phyloP scores from a whole-genome alignment of 2,329 filamentous ascomycete species.

The Neocatenulostroma microsporum region DNA sequence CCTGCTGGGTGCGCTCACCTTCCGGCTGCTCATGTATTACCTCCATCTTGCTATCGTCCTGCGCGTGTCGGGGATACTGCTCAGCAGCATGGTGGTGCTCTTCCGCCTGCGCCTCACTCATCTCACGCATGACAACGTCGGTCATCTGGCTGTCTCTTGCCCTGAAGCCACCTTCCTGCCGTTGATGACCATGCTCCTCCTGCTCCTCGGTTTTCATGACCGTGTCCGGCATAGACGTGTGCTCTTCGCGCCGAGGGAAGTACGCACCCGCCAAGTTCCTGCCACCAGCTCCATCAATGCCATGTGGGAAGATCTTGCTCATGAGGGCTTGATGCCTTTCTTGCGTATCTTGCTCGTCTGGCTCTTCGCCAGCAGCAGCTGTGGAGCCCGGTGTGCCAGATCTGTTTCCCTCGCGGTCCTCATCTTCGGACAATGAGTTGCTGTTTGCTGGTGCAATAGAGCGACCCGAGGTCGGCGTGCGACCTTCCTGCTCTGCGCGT shows the following conservation, averaged over 20 bases:
- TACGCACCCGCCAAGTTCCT: slow-evolving; percentile 16
- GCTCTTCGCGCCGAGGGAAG: slow-evolving; percentile 15
- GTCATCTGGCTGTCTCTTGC: slow-evolving; percentile 1
- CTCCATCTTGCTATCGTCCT: background rate
- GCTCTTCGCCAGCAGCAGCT: slow-evolving; percentile 13
- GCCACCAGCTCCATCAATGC: slow-evolving; percentile 10
- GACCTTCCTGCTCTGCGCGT: slow-evolving; percentile 24
- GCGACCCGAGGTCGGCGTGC: slow-evolving; percentile 12
- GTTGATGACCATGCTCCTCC: slow-evolving; percentile 3
- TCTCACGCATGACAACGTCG: slow-evolving; percentile 1
- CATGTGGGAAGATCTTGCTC: slow-evolving; percentile 24
- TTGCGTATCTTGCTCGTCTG: slow-evolving; percentile 15
- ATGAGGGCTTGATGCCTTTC: slow-evolving; percentile 25
- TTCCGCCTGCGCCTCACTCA: slow-evolving; percentile 1
- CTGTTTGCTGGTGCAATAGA: slow-evolving; percentile 10
- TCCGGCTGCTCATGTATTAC: background rate
- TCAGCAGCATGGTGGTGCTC: background rate
- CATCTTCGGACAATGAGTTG: slow-evolving; percentile 13
- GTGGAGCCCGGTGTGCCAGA: slow-evolving; percentile 16
- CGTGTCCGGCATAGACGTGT: background rate
- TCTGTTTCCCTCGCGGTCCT: slow-evolving; percentile 9
- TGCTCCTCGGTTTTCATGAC: slow-evolving; percentile 9
- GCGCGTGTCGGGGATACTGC: background rate
- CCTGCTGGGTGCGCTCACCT: too few species aligned
- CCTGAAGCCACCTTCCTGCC: slow-evolving; percentile 6